These are phyloP conservation scores for Basidiobolus heterosporus DNA, from an alignment of 371 early-diverging fungal genomes.

Conservation along the genomic window DNA sequence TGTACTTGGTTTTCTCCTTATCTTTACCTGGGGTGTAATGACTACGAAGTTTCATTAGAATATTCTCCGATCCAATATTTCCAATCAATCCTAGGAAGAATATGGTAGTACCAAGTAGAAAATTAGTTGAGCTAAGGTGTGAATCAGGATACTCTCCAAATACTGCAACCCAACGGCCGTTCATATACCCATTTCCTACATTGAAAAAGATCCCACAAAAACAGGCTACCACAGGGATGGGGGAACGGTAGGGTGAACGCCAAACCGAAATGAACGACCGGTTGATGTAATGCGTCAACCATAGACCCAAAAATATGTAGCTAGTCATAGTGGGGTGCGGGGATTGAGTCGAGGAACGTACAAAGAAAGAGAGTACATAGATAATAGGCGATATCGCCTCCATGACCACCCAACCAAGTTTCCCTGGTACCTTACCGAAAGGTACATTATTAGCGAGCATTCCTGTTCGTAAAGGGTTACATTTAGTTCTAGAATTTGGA, in stretches of 20 bases:
- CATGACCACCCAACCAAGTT: too few relatives aligned
- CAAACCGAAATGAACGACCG: constrained; percentile 33
- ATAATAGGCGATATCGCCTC: too few relatives aligned
- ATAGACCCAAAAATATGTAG: constrained; percentile 12
- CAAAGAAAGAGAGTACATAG: too few relatives aligned
- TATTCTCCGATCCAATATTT: constrained; percentile 34
- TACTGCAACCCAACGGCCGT: constrained; percentile 29
- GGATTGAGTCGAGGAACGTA: too few relatives aligned
- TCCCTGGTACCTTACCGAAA: too few relatives aligned
- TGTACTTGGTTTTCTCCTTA: constrained; percentile 19
- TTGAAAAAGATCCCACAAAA: constrained; percentile 26
- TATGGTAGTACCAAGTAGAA: constrained; percentile 15
- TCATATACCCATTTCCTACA: constrained; percentile 36
- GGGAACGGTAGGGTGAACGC: constrained; percentile 27
- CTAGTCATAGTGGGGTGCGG: not conserved
- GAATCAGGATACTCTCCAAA: constrained; percentile 1
- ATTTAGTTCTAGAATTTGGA: too few relatives aligned
- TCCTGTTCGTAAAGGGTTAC: too few relatives aligned
- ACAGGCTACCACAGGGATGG: constrained; percentile 16
- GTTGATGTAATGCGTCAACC: constrained; percentile 37
- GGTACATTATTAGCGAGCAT: too few relatives aligned
- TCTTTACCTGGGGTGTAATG: constrained; percentile 3
- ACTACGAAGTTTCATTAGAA: constrained; percentile 20
- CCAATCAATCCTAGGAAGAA: constrained; percentile 26
- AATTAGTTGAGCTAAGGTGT: not conserved